Evolutionary conservation across 1,284 basidiomycete genomes (phyloP).

Genomic region (Cutaneotrichosporon sp.): DNA sequence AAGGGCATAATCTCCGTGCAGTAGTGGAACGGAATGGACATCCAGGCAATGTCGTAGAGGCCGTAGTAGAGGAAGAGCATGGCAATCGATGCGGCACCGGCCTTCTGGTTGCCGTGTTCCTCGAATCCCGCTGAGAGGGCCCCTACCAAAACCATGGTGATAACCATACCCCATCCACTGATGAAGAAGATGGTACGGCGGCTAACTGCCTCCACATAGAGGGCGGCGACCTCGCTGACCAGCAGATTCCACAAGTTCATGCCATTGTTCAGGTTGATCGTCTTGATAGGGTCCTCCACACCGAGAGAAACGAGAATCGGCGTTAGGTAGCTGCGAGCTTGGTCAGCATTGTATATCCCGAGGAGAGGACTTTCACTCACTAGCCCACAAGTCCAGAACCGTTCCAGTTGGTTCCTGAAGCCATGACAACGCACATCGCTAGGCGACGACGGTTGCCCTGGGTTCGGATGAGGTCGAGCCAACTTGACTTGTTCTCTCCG

Average conservation of each 20-base stretch:
- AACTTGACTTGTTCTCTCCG: constrained; percentile 27
- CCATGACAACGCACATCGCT: constrained; percentile 3
- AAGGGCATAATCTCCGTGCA: constrained; percentile 13
- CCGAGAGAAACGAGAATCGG: constrained; percentile 8
- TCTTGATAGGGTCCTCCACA: constrained; percentile 19
- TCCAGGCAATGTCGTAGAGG: constrained; percentile 18
- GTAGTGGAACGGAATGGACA: constrained; percentile 12
- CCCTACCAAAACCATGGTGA: constrained; percentile 4
- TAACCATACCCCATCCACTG: constrained; percentile 9
- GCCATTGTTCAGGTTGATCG: constrained; percentile 27
- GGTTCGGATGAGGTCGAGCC: constrained; percentile 33
- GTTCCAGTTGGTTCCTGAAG: constrained; percentile 17
- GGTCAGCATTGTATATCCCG: neutral
- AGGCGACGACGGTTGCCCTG: constrained; percentile 50
- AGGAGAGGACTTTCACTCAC: too few relatives aligned
- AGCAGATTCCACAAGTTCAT: constrained; percentile 26
- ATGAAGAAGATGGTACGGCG: constrained; percentile 15
- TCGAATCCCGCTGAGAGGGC: constrained; percentile 9
- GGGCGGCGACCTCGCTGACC: constrained; percentile 8
- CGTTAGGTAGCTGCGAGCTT: constrained; percentile 26
- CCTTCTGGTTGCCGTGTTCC: constrained; percentile 4
- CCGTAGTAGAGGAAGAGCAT: constrained; percentile 22
- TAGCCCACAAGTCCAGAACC: constrained; percentile 31
- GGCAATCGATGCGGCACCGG: constrained; percentile 7
- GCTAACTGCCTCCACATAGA: constrained; percentile 2